phyloP scores from a whole-genome alignment of 768 basidiomycete genomes.

The Suillus ampliporus region DNA sequence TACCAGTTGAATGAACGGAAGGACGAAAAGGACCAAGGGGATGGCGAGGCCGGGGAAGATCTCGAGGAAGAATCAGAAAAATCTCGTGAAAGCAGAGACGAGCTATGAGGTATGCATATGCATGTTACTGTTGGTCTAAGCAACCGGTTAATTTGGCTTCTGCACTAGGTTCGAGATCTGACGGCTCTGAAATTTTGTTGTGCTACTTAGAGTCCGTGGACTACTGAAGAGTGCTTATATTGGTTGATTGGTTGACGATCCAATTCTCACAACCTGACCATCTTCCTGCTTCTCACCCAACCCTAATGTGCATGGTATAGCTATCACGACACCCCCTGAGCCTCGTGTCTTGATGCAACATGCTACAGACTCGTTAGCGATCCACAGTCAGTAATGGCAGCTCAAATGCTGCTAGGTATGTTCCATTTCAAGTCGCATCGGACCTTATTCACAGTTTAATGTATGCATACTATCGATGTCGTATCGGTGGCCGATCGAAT shows the following conservation, averaged over 20 bases:
- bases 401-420: constrained; percentile 3
- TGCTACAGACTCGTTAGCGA: background rate
- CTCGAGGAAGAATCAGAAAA: constrained; percentile 41
- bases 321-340: background rate
- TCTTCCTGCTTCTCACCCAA: background rate
- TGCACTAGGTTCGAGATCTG: constrained; percentile 11
- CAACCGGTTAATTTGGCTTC: constrained; percentile 3
- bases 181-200: constrained; percentile 18
- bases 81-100: constrained; percentile 34
- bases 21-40: constrained; percentile 36
- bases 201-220: background rate
- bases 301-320: background rate
- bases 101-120: constrained; percentile 37
- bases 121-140: background rate
- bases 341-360: constrained; percentile 1
- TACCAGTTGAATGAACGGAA: constrained; percentile 45
- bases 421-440: constrained; percentile 3
- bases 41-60: constrained; percentile 28
- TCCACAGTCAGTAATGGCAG: background rate
- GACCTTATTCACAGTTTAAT: constrained; percentile 9
- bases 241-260: background rate
- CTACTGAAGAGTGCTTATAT: background rate
- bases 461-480: no score
- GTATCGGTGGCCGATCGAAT: constrained; percentile 9
- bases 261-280: background rate